Base-by-base conservation (phyloP, 177 flowering plant species). In the Vitis hybrid region DNA sequence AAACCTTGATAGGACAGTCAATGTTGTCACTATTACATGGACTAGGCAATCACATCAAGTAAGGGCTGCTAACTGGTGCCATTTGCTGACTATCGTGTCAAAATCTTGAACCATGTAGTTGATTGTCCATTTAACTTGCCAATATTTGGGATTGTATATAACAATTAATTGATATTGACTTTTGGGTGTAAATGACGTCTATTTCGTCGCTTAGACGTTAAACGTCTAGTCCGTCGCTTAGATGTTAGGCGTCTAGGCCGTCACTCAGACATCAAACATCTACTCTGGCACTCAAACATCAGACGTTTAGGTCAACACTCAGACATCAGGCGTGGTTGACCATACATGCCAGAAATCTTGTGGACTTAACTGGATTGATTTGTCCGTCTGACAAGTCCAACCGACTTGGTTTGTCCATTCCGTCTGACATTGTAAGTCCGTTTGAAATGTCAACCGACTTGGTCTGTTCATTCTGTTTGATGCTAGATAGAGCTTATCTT, bases 381-480 rank as follows among this genome's bases (percentile, higher is more conserved):
- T 22, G 26, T 0, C 0, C 18, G 18, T 0, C 0, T 18, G 2
- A 22, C 0, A 22, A 0, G 26, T 22, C 0, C 26, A 22, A 22
- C 0, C 26, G 3, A 0, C 26, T 22, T 22, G 26, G 26, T 22
- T 0, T 22, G 0, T 22, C 2, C 26, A 22, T 22, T 22, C 26
- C 0, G 26, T 22, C 0, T 22, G 0, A 22, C 26, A 22, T 22
- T 22, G 26, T 22, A 2, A 22, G 26, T 22, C 0, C 2, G 0
- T 22, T 0, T 22, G 2, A 22, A 22, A 22, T 22, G 26, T 22
- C 0, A 2, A 0, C 0, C 26, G 0, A 0, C 3, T 22, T 22
- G 26, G 26, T 2, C 0, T 0, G 26, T 22, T 22, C 3, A 22
- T 22, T 22, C 26, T 2, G 0, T 22, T 0, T 22, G 26, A 3